Evolutionary conservation across 352 stramenopile species (phyloP), one percentile per base, ranked within the genome.

Genomic region (Elongisporangium undulatum): DNA sequence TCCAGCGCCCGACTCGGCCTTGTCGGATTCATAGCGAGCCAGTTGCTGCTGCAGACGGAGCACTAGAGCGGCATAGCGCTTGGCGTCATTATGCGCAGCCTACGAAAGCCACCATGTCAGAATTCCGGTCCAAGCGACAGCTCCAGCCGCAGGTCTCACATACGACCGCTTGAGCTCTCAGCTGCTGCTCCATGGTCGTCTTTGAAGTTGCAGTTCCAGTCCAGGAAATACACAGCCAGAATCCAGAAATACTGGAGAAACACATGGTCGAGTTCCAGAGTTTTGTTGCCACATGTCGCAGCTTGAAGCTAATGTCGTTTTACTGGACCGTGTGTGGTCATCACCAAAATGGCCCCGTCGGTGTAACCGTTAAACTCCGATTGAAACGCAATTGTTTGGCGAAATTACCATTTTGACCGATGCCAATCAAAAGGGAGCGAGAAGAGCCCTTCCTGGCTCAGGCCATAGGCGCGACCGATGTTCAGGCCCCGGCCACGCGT

Each of bases 401-500:
- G 49, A 53, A 24, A 53, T 64, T 34, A 70, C 58, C 64, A 71
- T 45, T 69, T 72, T 50, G 63, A 78, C 24, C 59, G 52, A 45
- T 62, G 55, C 73, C 73, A 79, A 45, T 82, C 70, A 7, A 69
- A 59, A 19, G 73, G 73, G n/a, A 82, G 56, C 22, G 65, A 74
- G 64, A 75, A 82, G 21, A 71, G 20, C 24, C 73, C 73, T 49
- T 84, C 75, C 34, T 81, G 75, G 15, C 68, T 70, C 20, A 82
- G 45, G 22, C 75, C 75, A 50, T 69, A 84, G 12, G 58, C 66
- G 23, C 68, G 67, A 45, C 48, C 62, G 53, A 82, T 77, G 38
- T 70, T 64, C 2, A 84, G 55, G 16, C 58, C 60, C 2, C 59
- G 67, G 5, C 65, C 70, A 57, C 61, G 56, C 20, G 71, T 72